A percentile compares a stretch with the other conserved stretches of the same genome.
phyloP scores from a whole-genome alignment of 2,329 filamentous ascomycete genomes.

The Eutypa lata region DNA sequence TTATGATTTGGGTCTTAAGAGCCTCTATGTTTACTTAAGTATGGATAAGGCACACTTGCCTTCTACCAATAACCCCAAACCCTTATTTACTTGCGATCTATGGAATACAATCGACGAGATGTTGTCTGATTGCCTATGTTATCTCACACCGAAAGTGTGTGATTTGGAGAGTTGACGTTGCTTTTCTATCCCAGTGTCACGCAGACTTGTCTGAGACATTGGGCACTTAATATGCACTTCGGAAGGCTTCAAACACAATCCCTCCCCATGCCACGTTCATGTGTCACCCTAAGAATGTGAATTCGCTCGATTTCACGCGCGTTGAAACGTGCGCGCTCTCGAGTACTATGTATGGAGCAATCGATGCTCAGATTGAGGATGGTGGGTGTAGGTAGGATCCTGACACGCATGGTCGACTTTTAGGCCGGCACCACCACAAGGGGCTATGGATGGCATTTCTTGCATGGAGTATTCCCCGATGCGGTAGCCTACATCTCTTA shows the following conservation, averaged over 20 bases:
- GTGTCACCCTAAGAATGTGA: not conserved
- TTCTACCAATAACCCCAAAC: no score
- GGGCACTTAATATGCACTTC: not conserved
- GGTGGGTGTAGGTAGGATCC: not conserved
- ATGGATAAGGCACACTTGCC: no score
- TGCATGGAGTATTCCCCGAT: not conserved
- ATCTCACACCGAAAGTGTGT: not conserved
- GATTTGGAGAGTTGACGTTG: not conserved
- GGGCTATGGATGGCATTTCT: not conserved
- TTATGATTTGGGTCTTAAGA: no score
- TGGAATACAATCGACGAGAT: not conserved
- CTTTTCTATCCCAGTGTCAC: not conserved
- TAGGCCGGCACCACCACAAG: not conserved
- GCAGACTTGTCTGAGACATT: constrained; percentile 7
- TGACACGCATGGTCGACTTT: not conserved
- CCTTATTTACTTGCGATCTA: no score
- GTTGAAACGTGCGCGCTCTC: not conserved
- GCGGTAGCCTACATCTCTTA: not conserved
- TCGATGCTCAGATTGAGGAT: no score
- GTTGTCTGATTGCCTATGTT: not conserved
- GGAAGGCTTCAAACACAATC: not conserved
- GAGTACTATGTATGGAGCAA: not conserved
- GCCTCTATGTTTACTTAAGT: no score
- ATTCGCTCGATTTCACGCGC: not conserved
- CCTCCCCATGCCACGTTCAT: not conserved